Percentiles rank a stretch among this genome's conserved stretches.
phyloP scores from a whole-genome alignment of 805 yeast species.

The Ogataea ramenticola region DNA sequence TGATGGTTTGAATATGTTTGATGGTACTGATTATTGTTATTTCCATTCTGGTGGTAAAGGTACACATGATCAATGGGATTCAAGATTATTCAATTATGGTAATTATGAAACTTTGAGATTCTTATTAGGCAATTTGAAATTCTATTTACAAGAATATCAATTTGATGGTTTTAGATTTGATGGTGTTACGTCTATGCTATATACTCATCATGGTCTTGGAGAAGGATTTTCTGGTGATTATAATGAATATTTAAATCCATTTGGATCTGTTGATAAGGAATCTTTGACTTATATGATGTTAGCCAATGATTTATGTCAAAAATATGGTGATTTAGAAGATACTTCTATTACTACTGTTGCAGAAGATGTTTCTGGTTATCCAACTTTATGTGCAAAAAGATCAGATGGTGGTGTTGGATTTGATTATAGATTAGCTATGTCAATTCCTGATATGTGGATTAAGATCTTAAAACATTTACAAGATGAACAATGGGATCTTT shows the following conservation, averaged over 20 bases:
- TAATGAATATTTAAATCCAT: conserved; percentile 77
- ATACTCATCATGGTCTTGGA: conserved; percentile 88
- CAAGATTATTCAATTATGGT: conserved; percentile 89
- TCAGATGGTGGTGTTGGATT: conserved; percentile 84
- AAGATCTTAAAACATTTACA: conserved; percentile 73
- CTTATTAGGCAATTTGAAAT: conserved; percentile 75
- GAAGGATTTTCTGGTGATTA: conserved; percentile 87
- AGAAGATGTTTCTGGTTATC: conserved; percentile 97
- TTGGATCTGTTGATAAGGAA: conserved; percentile 74
- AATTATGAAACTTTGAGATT: conserved; percentile 87
- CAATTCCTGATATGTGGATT: conserved; percentile 99
- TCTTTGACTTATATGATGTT: conserved; percentile 82
- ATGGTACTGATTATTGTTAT: conserved; percentile 92
- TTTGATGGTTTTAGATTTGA: conserved; percentile 97
- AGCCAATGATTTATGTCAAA: conserved; percentile 72
- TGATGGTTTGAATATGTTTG: conserved; percentile 89
- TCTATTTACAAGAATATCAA: conserved; percentile 70
- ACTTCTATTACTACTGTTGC: conserved; percentile 64
- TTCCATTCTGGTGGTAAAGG: conserved; percentile 89
- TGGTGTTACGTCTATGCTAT: conserved; percentile 93
- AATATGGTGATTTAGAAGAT: conserved; percentile 31
- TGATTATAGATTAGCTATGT: conserved; percentile 92
- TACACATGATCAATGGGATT: conserved; percentile 88
- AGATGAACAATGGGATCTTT: conserved; percentile 92
- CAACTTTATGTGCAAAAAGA: conserved; percentile 79